phyloP scores from a whole-genome alignment of 2,329 filamentous ascomycete species.

The Claviceps monticola region DNA sequence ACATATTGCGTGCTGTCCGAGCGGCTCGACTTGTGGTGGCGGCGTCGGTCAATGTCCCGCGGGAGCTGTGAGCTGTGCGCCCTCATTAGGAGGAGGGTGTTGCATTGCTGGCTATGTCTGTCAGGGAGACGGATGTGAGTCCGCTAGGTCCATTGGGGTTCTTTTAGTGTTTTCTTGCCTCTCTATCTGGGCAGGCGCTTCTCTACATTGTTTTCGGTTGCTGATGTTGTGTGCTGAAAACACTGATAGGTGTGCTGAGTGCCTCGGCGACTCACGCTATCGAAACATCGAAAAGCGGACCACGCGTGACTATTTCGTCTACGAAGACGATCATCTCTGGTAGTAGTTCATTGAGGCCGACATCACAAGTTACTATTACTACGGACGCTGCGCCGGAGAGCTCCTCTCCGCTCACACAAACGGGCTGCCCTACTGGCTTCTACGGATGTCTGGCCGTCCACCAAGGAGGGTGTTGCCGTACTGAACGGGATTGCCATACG shows the following conservation, averaged over 20 bases:
- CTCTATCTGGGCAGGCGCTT: background rate
- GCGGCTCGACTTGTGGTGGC: conserved; percentile 49
- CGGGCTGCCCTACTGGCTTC: conserved; percentile 70
- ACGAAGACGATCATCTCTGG: conserved; percentile 21
- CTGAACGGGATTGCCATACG: conserved; percentile 70
- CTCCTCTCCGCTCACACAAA: conserved; percentile 22
- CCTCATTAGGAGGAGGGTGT: conserved; percentile 56
- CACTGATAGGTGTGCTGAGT: conserved; percentile 17
- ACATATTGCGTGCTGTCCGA: conserved; percentile 62
- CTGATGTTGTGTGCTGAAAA: background rate
- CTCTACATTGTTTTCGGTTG: background rate
- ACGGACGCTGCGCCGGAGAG: conserved; percentile 18
- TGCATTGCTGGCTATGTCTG: conserved; percentile 62
- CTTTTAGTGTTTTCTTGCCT: too few species aligned
- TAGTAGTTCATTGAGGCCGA: conserved; percentile 21
- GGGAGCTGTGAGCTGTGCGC: conserved; percentile 50
- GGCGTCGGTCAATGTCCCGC: conserved; percentile 46
- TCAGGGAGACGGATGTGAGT: conserved; percentile 55
- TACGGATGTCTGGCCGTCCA: conserved; percentile 81
- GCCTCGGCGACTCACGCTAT: conserved; percentile 16
- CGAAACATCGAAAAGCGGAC: conserved; percentile 7
- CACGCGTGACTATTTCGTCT: conserved; percentile 21
- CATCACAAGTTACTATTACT: conserved; percentile 16
- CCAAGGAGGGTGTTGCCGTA: conserved; percentile 75
- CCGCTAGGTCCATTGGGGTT: background rate